Base-by-base conservation (phyloP, 116 monocot species). In the Posidonia oceanica region DNA sequence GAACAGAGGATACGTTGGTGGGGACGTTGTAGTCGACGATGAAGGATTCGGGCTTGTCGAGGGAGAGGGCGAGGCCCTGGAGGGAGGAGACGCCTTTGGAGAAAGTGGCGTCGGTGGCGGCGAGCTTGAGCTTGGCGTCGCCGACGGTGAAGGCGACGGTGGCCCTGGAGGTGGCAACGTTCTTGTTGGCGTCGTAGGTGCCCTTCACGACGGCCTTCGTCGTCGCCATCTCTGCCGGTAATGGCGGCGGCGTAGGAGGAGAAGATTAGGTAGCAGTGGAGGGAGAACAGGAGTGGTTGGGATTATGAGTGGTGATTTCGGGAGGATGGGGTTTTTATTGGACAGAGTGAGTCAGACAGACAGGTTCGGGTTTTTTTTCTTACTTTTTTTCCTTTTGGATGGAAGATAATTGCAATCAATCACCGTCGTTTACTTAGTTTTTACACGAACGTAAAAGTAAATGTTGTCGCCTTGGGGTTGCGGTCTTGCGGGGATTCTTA, bases 41-140 rank as follows among this genome's bases (percentile, higher is more conserved):
- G 82, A 97, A 91, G 69, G 78, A 48, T 8, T 87, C 89, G 11
- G 92, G 96, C 72, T 89, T 91, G 75, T 97, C 87, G 67, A 88
- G 53, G 63, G 88, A 81, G 41, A 82, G 66, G 67, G 66, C 36
- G 63, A 82, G 72, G 63, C 61, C 78, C 39, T 72, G 39, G 22
- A 78, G 69, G 37, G 78, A 75, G 62, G 69, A 67, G 42, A 72
- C 69, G 14, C 67, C 58, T 61, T 40, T 17, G 62, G 57, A 51
- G 75, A 96, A 77, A 48, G 91, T 83, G 57, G 85, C 85, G 5
- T 96, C 86, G 38, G 91, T 88, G 37, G 80, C 41, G 63, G 86
- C 80, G 59, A 85, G 77, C 74, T 81, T 91, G 54, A 96, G 66
- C 59, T 70, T 81, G 59, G 82, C 76, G 61, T 96, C 88, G 61